Percentiles rank a stretch among this genome's conserved stretches.
Conservation (phyloP, 768 basidiomycete genomes). For the Agaricus sinodeliciosus region DNA sequence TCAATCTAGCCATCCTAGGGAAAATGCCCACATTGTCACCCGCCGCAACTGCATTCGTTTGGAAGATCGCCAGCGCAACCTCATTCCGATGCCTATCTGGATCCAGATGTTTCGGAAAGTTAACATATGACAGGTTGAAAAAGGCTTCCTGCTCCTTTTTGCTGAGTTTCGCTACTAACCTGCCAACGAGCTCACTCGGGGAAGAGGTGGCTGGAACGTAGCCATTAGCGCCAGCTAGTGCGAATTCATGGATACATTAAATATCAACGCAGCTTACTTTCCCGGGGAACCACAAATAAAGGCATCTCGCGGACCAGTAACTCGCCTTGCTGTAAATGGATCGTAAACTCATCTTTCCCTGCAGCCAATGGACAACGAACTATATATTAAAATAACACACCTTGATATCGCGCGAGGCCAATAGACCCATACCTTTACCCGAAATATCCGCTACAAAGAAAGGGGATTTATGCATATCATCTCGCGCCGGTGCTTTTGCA, state of each 20-base stretch:
- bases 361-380: neutral
- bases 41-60: conserved; percentile 59
- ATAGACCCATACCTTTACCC: conserved; percentile 48
- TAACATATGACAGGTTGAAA: conserved; percentile 50
- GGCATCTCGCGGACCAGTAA: conserved; percentile 49
- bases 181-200: conserved; percentile 36
- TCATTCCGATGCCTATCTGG: conserved; percentile 31
- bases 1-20: conserved; percentile 59
- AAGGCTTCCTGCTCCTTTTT: conserved; percentile 33
- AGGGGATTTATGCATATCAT: neutral
- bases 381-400: conserved; percentile 19
- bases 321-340: conserved; percentile 45
- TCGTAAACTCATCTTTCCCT: neutral
- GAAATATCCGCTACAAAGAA: conserved; percentile 38
- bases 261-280: conserved; percentile 28
- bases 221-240: neutral
- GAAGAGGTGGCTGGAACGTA: conserved; percentile 31
- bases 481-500: neutral
- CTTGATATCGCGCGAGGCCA: conserved; percentile 46
- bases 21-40: conserved; percentile 54
- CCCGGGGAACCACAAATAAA: conserved; percentile 42
- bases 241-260: conserved; percentile 2
- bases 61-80: conserved; percentile 57
- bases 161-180: conserved; percentile 26
- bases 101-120: conserved; percentile 36